Evolutionary conservation across 306 rosid genomes (phyloP).

Genomic region (Chamaecrista fasciculata): DNA sequence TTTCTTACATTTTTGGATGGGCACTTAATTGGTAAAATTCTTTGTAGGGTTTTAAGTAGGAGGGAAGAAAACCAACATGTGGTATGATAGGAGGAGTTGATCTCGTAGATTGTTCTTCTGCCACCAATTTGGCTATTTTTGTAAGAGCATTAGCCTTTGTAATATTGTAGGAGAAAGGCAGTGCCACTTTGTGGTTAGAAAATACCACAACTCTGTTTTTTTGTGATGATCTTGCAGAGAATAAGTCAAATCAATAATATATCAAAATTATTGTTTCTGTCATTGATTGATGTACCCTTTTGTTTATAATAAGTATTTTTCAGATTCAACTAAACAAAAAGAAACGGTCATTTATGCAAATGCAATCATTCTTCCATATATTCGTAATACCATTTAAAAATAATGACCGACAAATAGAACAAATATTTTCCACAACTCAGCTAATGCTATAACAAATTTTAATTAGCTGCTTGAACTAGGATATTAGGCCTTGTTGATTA

Average conservation of each 20-base stretch:
- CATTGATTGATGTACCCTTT: not conserved
- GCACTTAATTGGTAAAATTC: slow-evolving; percentile 35
- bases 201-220: not conserved
- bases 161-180: not conserved
- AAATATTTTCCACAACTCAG: not conserved
- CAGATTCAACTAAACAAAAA: not conserved
- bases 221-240: not conserved
- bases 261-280: not conserved
- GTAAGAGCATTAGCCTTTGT: slow-evolving; percentile 15
- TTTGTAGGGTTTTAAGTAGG: slow-evolving; percentile 36
- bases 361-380: not conserved
- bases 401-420: not conserved
- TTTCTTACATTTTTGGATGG: slow-evolving; percentile 28
- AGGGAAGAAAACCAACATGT: slow-evolving; percentile 33
- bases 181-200: not conserved
- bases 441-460: not conserved
- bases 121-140: slow-evolving; percentile 23
- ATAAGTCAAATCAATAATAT: not conserved
- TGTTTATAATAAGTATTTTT: not conserved
- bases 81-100: slow-evolving; percentile 37
- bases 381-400: not conserved
- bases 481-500: not conserved
- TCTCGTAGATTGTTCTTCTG: slow-evolving; percentile 36
- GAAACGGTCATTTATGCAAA: not conserved
- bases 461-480: not conserved